These are phyloP conservation scores for Penicillium sp. DNA, from an alignment of 2,329 filamentous ascomycete genomes.

Conservation along the genomic window DNA sequence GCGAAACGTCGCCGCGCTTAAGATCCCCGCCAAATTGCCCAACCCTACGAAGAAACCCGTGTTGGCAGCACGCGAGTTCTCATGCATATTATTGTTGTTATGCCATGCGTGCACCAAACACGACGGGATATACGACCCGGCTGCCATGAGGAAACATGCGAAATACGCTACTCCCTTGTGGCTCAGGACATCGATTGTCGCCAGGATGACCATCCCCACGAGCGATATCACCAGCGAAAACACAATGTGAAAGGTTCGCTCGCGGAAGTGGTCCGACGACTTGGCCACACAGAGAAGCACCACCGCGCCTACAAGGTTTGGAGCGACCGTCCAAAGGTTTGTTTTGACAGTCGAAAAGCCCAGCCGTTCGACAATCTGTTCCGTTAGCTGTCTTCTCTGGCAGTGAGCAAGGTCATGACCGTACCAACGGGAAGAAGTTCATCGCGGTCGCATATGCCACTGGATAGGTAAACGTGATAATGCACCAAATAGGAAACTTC, in stretches of 20 bases:
- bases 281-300: conserved; percentile 40
- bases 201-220: conserved; percentile 40
- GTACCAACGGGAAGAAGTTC: conserved; percentile 42
- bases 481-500: conserved; percentile 40
- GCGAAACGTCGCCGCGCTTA: conserved; percentile 41
- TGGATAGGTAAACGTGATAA: conserved; percentile 43
- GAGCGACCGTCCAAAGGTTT: conserved; percentile 44
- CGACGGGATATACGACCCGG: conserved; percentile 39
- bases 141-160: conserved; percentile 43
- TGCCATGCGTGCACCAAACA: conserved; percentile 45
- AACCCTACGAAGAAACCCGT: conserved; percentile 43
- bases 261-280: conserved; percentile 40
- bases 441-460: conserved; percentile 41
- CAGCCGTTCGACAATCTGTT: conserved; percentile 37
- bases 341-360: conserved; percentile 41
- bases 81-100: conserved; percentile 47
- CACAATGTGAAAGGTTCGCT: conserved; percentile 43
- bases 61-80: conserved; percentile 43
- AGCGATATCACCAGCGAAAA: conserved; percentile 35
- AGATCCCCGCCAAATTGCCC: conserved; percentile 43
- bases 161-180: conserved; percentile 44
- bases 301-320: conserved; percentile 42
- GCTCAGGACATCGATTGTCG: conserved; percentile 36
- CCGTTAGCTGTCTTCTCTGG: background rate
- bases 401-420: too few relatives aligned